These are phyloP conservation scores for Pisolithus microcarpus DNA, from an alignment of 768 basidiomycete species.

Conservation along the genomic window DNA sequence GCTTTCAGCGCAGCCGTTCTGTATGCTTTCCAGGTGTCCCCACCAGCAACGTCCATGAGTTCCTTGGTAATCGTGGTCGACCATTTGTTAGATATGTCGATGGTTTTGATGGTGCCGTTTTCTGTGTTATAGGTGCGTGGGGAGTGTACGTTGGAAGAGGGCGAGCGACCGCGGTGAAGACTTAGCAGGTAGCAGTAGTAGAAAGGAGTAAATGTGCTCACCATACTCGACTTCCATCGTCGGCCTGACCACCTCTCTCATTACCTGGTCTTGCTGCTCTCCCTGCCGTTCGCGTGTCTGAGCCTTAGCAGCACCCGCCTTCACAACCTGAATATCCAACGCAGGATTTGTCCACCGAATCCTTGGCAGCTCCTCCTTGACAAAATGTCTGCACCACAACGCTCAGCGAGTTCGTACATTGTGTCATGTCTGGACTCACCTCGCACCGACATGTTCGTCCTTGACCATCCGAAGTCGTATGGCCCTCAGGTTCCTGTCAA, in stretches of 20 bases:
- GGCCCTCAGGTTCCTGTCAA: conserved; percentile 44
- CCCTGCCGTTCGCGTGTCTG: conserved; percentile 37
- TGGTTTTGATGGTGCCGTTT: conserved; percentile 37
- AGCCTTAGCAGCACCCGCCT: conserved; percentile 14
- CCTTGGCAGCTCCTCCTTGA: conserved; percentile 70
- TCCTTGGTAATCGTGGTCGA: conserved; percentile 62
- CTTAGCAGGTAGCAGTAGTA: too few relatives aligned
- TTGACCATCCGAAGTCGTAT: conserved; percentile 49
- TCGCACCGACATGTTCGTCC: conserved; percentile 71
- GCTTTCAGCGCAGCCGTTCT: conserved; percentile 39
- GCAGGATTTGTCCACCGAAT: conserved; percentile 73
- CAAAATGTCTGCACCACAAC: conserved; percentile 51
- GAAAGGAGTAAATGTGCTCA: conserved; percentile 31
- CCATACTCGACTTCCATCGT: conserved; percentile 57
- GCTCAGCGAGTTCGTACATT: too few relatives aligned
- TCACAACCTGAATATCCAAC: conserved; percentile 53
- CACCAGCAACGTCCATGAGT: conserved; percentile 62
- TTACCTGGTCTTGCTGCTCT: too few relatives aligned
- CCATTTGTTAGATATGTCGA: conserved; percentile 62
- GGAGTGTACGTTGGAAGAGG: neutral
- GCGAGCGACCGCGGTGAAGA: neutral
- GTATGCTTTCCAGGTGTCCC: conserved; percentile 50
- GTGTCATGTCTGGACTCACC: conserved; percentile 44
- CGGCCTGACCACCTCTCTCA: conserved; percentile 40
- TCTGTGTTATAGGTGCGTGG: conserved; percentile 27